Percentiles rank a stretch among this genome's conserved stretches.
These are phyloP conservation scores for Alternaria novae-zelandiae DNA, from an alignment of 2,329 filamentous ascomycete genomes.

Conservation along the genomic window DNA sequence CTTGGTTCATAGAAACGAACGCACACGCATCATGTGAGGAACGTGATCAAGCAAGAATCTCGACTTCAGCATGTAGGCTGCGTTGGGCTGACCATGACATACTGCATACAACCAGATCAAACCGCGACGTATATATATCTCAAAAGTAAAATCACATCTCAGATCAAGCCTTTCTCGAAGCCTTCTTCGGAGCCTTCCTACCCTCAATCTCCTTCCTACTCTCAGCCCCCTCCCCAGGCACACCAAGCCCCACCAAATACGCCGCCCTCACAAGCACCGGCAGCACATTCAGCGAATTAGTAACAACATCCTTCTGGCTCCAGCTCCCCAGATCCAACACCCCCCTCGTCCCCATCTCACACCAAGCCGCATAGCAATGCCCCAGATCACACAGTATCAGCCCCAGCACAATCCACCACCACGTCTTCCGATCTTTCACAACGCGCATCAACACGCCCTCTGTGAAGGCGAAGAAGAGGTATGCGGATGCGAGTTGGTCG, in stretches of 20 bases:
- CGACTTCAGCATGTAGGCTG: background rate
- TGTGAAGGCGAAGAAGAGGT: conserved; percentile 77
- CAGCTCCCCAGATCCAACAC: conserved; percentile 36
- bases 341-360: conserved; percentile 37
- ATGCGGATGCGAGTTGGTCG: conserved; percentile 77
- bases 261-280: conserved; percentile 42
- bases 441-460: conserved; percentile 76
- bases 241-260: conserved; percentile 47
- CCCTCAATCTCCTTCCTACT: background rate
- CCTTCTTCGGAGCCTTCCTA: conserved; percentile 19
- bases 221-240: conserved; percentile 10
- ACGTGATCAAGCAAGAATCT: background rate
- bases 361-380: conserved; percentile 62
- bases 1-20: background rate
- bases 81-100: background rate
- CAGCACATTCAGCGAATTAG: conserved; percentile 42
- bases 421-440: conserved; percentile 71
- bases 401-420: conserved; percentile 70
- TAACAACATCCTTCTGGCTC: conserved; percentile 49
- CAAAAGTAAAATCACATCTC: background rate
- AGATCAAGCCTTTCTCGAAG: conserved; percentile 1
- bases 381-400: conserved; percentile 76
- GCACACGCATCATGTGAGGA: background rate
- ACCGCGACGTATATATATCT: background rate
- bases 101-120: background rate